phyloP scores from a whole-genome alignment of 441 rosid genomes.

The Jatropha multifida region DNA sequence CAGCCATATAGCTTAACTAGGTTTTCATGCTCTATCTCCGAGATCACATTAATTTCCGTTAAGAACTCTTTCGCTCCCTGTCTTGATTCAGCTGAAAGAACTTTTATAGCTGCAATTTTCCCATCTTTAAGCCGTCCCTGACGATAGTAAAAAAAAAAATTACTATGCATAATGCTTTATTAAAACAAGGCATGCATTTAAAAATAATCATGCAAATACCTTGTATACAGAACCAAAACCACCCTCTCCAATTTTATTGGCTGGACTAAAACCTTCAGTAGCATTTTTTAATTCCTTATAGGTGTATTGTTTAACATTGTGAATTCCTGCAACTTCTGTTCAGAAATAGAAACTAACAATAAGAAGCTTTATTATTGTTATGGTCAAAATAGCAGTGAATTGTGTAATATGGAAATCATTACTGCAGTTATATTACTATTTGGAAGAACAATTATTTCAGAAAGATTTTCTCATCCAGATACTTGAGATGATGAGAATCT shows the following conservation, averaged over 20 bases:
- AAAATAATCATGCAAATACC: slow-evolving; percentile 40
- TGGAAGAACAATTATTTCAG: neutral
- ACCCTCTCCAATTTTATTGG: slow-evolving; percentile 86
- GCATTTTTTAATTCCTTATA: slow-evolving; percentile 66
- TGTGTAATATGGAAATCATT: neutral
- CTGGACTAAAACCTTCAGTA: slow-evolving; percentile 63
- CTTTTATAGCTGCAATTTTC: slow-evolving; percentile 76
- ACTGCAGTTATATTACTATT: neutral
- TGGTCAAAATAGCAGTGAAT: neutral
- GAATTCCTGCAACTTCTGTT: slow-evolving; percentile 48
- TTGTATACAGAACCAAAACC: slow-evolving; percentile 92
- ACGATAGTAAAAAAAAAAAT: slow-evolving; percentile 7
- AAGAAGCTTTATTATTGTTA: slow-evolving; percentile 12
- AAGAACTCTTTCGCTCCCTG: slow-evolving; percentile 77
- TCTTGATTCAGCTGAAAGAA: slow-evolving; percentile 86
- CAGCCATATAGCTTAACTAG: slow-evolving; percentile 91
- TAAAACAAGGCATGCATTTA: slow-evolving; percentile 2
- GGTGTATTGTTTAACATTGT: slow-evolving; percentile 50
- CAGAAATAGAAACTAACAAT: slow-evolving; percentile 12
- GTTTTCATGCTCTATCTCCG: slow-evolving; percentile 81
- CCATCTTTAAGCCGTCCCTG: slow-evolving; percentile 93
- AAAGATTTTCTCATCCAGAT: neutral
- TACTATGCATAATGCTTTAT: neutral
- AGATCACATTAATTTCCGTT: slow-evolving; percentile 84
- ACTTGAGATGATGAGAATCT: neutral